Percentiles rank a stretch among this genome's conserved stretches.
phyloP scores from a whole-genome alignment of 768 basidiomycete genomes.

The Termitomyces heimii region DNA sequence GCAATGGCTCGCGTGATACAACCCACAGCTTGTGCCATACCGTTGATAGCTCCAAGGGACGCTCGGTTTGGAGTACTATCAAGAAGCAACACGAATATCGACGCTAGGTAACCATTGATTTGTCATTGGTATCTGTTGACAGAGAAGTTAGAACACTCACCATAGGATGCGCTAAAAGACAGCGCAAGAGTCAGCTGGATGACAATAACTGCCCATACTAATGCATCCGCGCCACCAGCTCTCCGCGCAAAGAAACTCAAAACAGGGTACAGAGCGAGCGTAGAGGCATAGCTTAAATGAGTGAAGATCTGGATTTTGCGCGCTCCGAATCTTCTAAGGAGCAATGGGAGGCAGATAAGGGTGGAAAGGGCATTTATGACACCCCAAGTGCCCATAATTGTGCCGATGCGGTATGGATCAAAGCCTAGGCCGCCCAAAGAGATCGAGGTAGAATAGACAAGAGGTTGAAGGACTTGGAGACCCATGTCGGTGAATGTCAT shows the following conservation, averaged over 20 bases:
- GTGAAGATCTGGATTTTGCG: conserved; percentile 40
- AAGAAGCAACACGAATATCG: conserved; percentile 38
- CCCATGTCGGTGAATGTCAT: conserved; percentile 33
- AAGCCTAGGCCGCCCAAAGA: conserved; percentile 62
- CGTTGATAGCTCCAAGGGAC: conserved; percentile 47
- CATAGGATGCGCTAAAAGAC: conserved; percentile 26
- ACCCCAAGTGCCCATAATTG: conserved; percentile 47
- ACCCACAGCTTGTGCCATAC: conserved; percentile 47
- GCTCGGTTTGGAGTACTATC: conserved; percentile 33
- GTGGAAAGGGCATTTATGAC: conserved; percentile 51
- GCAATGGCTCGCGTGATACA: conserved; percentile 45
- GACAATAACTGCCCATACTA: conserved; percentile 24
- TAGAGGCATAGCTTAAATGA: conserved; percentile 18
- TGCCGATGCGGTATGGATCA: conserved; percentile 55
- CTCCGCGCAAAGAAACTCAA: conserved; percentile 26
- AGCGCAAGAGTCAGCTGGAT: conserved; percentile 26
- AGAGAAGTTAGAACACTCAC: conserved; percentile 19
- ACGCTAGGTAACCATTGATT: conserved; percentile 28
- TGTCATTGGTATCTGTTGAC: neutral
- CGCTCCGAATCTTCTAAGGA: conserved; percentile 49
- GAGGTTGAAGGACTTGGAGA: conserved; percentile 29
- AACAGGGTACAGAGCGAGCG: conserved; percentile 27
- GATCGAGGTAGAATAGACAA: conserved; percentile 53
- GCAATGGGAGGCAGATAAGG: conserved; percentile 41
- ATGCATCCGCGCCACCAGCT: conserved; percentile 25